phyloP scores from a whole-genome alignment of 768 basidiomycete species.

The Boletus subcaerulescens region DNA sequence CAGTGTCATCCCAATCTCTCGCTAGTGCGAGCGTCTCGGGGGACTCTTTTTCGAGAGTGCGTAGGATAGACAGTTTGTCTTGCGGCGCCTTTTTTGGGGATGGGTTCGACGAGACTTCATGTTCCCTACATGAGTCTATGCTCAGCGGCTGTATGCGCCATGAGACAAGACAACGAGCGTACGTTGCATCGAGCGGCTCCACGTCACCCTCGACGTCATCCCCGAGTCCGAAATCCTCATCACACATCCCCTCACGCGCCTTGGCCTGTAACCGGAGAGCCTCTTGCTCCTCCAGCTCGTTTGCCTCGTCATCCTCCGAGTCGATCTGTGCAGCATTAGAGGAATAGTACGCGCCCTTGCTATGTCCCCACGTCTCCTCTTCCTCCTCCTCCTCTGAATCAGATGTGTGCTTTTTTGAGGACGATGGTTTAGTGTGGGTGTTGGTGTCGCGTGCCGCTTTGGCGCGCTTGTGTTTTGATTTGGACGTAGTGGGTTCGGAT shows the following conservation, averaged over 20 bases:
- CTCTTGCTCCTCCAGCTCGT: conserved; percentile 87
- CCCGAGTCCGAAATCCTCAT: conserved; percentile 82
- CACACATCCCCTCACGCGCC: conserved; percentile 63
- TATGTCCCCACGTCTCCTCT: conserved; percentile 76
- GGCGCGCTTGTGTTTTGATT: conserved; percentile 11
- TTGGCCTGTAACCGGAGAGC: conserved; percentile 76
- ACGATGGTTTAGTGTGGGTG: conserved; percentile 14
- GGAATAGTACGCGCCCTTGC: conserved; percentile 80
- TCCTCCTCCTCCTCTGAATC: conserved; percentile 44
- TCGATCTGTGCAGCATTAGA: conserved; percentile 80
- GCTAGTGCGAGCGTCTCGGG: conserved; percentile 80
- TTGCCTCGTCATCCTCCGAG: conserved; percentile 85
- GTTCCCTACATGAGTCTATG: conserved; percentile 14
- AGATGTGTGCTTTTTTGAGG: conserved; percentile 2
- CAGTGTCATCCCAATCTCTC: conserved; percentile 79
- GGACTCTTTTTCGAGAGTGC: conserved; percentile 68
- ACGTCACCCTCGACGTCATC: conserved; percentile 46
- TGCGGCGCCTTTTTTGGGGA: conserved; percentile 35
- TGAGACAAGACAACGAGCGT: conserved; percentile 1
- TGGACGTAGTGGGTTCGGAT: conserved; percentile 4
- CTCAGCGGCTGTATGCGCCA: conserved; percentile 4
- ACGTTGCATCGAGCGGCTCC: conserved; percentile 30
- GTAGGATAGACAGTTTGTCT: conserved; percentile 59
- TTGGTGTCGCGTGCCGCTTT: conserved; percentile 13
- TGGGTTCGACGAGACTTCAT: neutral